phyloP scores from a whole-genome alignment of 805 yeast species.

The Pachysolen tannophilus region DNA sequence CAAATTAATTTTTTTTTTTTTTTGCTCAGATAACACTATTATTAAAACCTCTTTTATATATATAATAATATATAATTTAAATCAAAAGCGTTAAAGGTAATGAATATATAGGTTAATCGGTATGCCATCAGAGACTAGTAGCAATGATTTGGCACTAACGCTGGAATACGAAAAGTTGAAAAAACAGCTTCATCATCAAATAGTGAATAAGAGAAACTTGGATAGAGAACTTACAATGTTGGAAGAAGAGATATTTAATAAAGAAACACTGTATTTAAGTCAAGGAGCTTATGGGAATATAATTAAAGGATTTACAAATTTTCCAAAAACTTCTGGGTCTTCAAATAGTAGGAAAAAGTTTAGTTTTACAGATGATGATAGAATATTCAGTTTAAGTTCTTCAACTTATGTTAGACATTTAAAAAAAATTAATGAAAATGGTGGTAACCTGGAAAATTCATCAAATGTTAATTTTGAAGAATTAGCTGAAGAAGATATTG shows the following conservation, averaged over 20 bases:
- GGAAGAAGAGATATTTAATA: slow-evolving; percentile 73
- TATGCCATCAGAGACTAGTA: slow-evolving; percentile 6
- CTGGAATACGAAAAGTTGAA: slow-evolving; percentile 61
- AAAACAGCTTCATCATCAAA: slow-evolving; percentile 54
- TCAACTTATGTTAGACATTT: slow-evolving; percentile 58
- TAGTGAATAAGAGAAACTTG: slow-evolving; percentile 53
- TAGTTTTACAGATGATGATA: slow-evolving; percentile 62
- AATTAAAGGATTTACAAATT: slow-evolving; percentile 85
- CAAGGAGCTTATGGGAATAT: slow-evolving; percentile 66
- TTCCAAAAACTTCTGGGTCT: slow-evolving; percentile 38
- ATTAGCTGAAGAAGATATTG: slow-evolving; percentile 5
- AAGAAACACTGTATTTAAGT: slow-evolving; percentile 73
- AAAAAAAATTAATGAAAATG: slow-evolving; percentile 34
- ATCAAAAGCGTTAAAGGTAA: too few species aligned
- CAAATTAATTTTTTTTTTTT: too few species aligned
- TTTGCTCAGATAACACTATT: too few species aligned
- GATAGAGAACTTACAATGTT: slow-evolving; percentile 53
- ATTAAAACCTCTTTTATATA: too few species aligned
- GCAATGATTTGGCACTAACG: slow-evolving; percentile 17
- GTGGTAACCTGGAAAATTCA: slow-evolving; percentile 1
- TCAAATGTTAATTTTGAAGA: slow-evolving; percentile 3
- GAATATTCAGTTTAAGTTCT: slow-evolving; percentile 72
- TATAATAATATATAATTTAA: too few species aligned
- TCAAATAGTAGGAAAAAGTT: slow-evolving; percentile 37
- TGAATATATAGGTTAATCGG: too few species aligned